Base-by-base conservation (phyloP, 2,329 filamentous ascomycete species). In the Pseudocercospora fuligena region DNA sequence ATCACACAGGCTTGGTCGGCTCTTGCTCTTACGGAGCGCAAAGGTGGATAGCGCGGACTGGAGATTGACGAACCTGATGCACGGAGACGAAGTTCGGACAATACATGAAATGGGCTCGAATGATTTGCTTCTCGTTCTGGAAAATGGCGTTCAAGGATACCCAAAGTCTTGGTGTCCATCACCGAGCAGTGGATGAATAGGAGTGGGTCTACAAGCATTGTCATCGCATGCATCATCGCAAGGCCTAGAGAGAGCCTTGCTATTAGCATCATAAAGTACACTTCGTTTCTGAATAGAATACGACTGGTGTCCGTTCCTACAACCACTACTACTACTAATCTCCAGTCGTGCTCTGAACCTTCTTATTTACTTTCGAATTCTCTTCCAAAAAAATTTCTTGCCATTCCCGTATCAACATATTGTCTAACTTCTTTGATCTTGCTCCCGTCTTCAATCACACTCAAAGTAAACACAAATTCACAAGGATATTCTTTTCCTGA, bases 401-500 rank as follows among this genome's bases (percentile, higher is more conserved):
- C 54, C 54, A 23, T 58, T 11, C 29, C 29, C 2, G 54, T 58
- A 40, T 58, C 54, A 19, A 58, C 54, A 19, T 58, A 33, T 11
- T 58, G 54, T 14, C 29, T 58, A 5, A 58, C 9, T 23, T 36
- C n/a, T 2, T 36, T 36, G 2, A 58, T 29, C 27, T 12, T 19
- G n/a, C 1, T 33, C 25, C 27, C 54, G 7, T 58, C 54, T 16
- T 58, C 19, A 7, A 23, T 58, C 54, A 40, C 23, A 14, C n/a
- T 58, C 54, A 58, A 23, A 7, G 54, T 40, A 23, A 33, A 58
- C 11, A 58, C 12, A n/a, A 58, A 58, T 19, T 58, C 29, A 31
- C 40, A 58, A 6, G n/a, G 29, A 21, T 58, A 40, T 6, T 58
- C 54, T 16, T 58, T 40, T 3, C 31, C 29, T 23, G n/a, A 5